Evolutionary conservation across 2,329 filamentous ascomycete genomes (phyloP).

Genomic region (Lecanicillium sp.): DNA sequence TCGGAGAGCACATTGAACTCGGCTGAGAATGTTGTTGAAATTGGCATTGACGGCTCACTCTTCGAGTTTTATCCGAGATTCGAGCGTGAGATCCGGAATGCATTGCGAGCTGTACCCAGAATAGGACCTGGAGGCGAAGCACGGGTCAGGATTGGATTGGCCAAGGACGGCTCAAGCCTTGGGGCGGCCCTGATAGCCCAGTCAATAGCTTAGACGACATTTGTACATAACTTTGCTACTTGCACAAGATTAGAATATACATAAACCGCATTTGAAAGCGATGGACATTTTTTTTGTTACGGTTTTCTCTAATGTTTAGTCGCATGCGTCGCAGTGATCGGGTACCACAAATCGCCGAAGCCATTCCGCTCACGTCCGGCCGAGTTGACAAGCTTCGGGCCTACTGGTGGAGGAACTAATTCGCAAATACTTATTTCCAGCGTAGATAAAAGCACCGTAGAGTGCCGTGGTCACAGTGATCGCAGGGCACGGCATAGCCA

Average conservation of each 20-base stretch:
- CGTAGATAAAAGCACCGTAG: background rate
- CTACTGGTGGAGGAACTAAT: too few relatives aligned
- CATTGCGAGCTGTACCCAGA: slow-evolving; percentile 54
- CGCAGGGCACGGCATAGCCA: background rate
- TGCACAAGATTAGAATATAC: background rate
- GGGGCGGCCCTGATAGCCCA: slow-evolving; percentile 64
- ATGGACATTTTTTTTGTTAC: background rate
- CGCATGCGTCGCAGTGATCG: too few relatives aligned
- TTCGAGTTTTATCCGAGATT: slow-evolving; percentile 69
- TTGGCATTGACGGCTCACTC: slow-evolving; percentile 66
- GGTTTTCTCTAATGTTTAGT: too few relatives aligned
- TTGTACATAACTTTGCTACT: background rate
- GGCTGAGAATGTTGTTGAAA: slow-evolving; percentile 44
- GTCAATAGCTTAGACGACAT: slow-evolving; percentile 10
- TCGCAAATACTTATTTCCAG: too few relatives aligned
- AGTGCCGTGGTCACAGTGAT: background rate
- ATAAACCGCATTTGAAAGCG: background rate
- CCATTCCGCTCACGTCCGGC: too few relatives aligned
- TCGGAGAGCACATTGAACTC: slow-evolving; percentile 17
- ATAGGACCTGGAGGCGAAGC: slow-evolving; percentile 57
- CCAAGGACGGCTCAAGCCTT: slow-evolving; percentile 67
- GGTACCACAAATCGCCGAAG: too few relatives aligned
- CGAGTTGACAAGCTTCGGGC: too few relatives aligned
- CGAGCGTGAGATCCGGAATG: slow-evolving; percentile 58
- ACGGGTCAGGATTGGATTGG: slow-evolving; percentile 62